Evolutionary conservation across 805 yeast genomes (phyloP).

Genomic region (Maudiozyma turicensis): DNA sequence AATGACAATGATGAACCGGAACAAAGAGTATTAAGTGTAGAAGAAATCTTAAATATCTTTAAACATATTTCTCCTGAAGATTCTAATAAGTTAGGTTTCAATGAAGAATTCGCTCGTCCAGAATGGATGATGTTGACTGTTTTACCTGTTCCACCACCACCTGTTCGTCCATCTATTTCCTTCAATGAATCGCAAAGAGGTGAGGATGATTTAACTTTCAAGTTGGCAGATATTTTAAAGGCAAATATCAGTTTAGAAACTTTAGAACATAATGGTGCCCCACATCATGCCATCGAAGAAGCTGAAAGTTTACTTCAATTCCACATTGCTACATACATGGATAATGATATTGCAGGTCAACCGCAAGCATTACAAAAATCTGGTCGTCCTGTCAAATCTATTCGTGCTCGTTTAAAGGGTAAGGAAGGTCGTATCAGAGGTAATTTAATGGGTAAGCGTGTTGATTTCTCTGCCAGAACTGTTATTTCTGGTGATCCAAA

Average conservation of each 20-base stretch:
- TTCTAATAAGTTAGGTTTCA: conserved; percentile 73
- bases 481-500: conserved; percentile 99
- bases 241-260: conserved; percentile 97
- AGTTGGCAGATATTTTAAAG: conserved; percentile 90
- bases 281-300: conserved; percentile 95
- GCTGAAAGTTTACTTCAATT: conserved; percentile 91
- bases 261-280: conserved; percentile 96
- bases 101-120: conserved; percentile 94
- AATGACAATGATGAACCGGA: conserved; percentile 88
- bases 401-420: conserved; percentile 99
- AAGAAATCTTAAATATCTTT: conserved; percentile 84
- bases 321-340: conserved; percentile 99
- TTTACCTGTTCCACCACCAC: conserved; percentile 99
- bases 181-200: conserved; percentile 97
- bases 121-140: conserved; percentile 97
- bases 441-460: conserved; percentile 98
- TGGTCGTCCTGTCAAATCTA: conserved; percentile 96
- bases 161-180: conserved; percentile 97
- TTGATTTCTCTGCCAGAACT: conserved; percentile 96
- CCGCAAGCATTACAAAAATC: conserved; percentile 98
- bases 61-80: conserved; percentile 85
- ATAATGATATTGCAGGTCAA: conserved; percentile 98
- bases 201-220: conserved; percentile 97
- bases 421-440: conserved; percentile 99
- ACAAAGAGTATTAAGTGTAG: conserved; percentile 75